phyloP scores from a whole-genome alignment of 2,329 filamentous ascomycete species.

The Cladosporium halotolerans region DNA sequence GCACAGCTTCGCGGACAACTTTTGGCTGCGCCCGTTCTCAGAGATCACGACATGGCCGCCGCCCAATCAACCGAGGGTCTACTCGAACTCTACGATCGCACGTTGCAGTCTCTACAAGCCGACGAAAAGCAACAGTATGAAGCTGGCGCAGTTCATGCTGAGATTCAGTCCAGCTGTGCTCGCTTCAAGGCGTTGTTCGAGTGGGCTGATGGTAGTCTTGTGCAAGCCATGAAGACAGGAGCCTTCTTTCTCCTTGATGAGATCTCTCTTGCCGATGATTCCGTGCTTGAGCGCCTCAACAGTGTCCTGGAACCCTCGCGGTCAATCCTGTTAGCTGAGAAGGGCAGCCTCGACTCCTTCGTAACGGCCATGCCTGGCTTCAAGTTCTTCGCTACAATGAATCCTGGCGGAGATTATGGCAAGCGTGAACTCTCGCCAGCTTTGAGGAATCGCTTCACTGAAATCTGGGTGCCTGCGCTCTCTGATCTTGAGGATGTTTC shows the following conservation, averaged over 20 bases:
- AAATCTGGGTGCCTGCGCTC: constrained; percentile 93
- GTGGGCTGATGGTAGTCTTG: constrained; percentile 90
- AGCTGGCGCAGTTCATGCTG: constrained; percentile 15
- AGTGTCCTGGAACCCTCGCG: constrained; percentile 88
- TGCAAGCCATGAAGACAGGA: constrained; percentile 86
- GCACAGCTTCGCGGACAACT: constrained; percentile 61
- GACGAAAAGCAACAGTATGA: constrained; percentile 15
- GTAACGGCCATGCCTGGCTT: constrained; percentile 72
- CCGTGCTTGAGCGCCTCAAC: constrained; percentile 90
- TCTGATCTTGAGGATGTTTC: constrained; percentile 79
- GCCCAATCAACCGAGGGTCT: constrained; percentile 47
- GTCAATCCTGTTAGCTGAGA: constrained; percentile 85
- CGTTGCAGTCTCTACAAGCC: constrained; percentile 34
- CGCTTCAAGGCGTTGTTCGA: constrained; percentile 85
- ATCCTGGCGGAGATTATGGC: constrained; percentile 95
- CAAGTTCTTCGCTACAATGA: constrained; percentile 98
- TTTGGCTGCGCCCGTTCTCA: constrained; percentile 28
- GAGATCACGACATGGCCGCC: constrained; percentile 16
- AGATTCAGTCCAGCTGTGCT: constrained; percentile 44
- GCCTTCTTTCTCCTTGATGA: constrained; percentile 93
- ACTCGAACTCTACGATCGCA: constrained; percentile 51
- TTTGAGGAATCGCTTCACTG: constrained; percentile 90
- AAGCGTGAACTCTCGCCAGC: constrained; percentile 96
- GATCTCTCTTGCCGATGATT: constrained; percentile 95
- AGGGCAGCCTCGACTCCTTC: constrained; percentile 77